Percentiles rank a stretch among this genome's conserved stretches.
These are phyloP conservation scores for Rhynchospora breviuscula DNA, from an alignment of 176 grass and related monocot species.

Conservation along the genomic window DNA sequence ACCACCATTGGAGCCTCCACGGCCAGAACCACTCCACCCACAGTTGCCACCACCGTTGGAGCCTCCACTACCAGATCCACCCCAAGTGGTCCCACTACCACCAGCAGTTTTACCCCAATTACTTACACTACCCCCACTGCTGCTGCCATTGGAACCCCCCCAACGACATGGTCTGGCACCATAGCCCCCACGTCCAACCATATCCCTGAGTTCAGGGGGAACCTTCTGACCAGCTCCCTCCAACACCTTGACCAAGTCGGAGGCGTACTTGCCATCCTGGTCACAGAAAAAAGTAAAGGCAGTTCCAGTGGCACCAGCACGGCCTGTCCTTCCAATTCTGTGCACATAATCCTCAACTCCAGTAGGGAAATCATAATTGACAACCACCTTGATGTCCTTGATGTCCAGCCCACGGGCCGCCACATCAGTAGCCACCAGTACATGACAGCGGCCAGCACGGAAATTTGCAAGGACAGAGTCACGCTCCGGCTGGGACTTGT, in stretches of 20 bases:
- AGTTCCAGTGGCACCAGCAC: slow-evolving; percentile 71
- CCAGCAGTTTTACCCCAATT: neutral
- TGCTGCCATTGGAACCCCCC: slow-evolving; percentile 3
- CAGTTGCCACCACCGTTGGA: neutral
- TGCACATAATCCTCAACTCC: slow-evolving; percentile 95
- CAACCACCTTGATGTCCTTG: slow-evolving; percentile 70
- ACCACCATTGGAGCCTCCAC: neutral
- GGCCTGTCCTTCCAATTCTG: slow-evolving; percentile 93
- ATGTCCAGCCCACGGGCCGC: slow-evolving; percentile 83
- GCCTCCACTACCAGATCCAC: neutral
- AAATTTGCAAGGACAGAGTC: slow-evolving; percentile 85
- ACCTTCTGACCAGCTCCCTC: slow-evolving; percentile 65
- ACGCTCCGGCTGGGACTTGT: slow-evolving; percentile 90
- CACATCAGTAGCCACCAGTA: slow-evolving; percentile 95
- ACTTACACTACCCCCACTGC: neutral
- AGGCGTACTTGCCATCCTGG: slow-evolving; percentile 69
- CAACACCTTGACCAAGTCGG: slow-evolving; percentile 88
- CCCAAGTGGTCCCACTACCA: neutral
- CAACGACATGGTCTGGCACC: slow-evolving; percentile 54
- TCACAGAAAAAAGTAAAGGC: slow-evolving; percentile 94
- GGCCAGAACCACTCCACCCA: neutral
- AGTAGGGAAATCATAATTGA: slow-evolving; percentile 34
- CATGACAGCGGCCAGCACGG: slow-evolving; percentile 52
- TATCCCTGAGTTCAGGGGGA: slow-evolving; percentile 50
- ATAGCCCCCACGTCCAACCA: slow-evolving; percentile 69